Evolutionary conservation across 257 asterid genomes (phyloP).

Genomic region (Euphrasia confusa): DNA sequence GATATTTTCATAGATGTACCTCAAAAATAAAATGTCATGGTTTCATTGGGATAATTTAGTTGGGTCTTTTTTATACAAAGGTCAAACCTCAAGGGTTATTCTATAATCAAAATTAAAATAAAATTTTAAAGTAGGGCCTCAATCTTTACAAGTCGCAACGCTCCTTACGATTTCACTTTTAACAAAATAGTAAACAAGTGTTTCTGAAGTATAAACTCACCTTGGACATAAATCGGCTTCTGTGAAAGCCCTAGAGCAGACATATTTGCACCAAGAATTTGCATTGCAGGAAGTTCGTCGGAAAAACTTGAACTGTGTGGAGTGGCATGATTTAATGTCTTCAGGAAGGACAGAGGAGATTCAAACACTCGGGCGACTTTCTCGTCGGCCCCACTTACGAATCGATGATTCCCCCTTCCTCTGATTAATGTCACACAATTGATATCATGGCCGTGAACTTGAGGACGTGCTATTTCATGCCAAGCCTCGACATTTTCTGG

Average conservation of each 20-base stretch:
- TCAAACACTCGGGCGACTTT: constrained; percentile 95
- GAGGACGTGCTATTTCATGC: constrained; percentile 99
- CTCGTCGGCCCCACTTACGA: constrained; percentile 93
- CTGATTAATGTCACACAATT: constrained; percentile 68
- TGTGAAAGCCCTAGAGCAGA: constrained; percentile 96
- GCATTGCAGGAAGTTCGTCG: constrained; percentile 64
- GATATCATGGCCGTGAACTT: constrained; percentile 97
- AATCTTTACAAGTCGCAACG: background rate
- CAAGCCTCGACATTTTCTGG: constrained; percentile 52
- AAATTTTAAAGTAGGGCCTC: background rate
- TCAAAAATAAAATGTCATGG: too few species aligned
- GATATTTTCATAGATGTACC: too few species aligned
- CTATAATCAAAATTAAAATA: background rate
- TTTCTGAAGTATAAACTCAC: constrained; percentile 34
- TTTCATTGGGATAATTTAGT: too few species aligned
- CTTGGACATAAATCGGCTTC: constrained; percentile 89
- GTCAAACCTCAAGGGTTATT: background rate
- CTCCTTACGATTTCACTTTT: too few species aligned
- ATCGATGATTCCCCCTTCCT: constrained; percentile 89
- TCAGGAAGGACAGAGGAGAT: constrained; percentile 85
- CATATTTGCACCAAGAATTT: constrained; percentile 95
- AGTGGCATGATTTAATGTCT: constrained; percentile 65
- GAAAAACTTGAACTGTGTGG: constrained; percentile 32
- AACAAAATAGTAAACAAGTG: background rate
- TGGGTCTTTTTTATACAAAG: background rate